These are phyloP conservation scores for Citrus glauca DNA, from an alignment of 345 rosid genomes.

Conservation along the genomic window DNA sequence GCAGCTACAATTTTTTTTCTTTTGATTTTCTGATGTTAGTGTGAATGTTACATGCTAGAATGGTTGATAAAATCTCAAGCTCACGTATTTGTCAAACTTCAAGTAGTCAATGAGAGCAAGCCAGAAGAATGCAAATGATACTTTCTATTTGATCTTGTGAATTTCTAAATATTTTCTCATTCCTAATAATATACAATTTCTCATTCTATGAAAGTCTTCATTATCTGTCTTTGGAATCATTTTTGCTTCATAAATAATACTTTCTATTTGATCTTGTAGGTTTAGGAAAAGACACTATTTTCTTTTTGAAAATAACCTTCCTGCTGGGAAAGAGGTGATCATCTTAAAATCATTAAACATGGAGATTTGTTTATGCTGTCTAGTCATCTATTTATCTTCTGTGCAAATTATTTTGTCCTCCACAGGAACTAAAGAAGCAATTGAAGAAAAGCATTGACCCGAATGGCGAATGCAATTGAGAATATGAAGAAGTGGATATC, in stretches of 20 bases:
- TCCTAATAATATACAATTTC: background rate
- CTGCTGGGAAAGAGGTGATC: conserved; percentile 57
- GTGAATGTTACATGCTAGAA: background rate
- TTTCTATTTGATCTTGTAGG: conserved; percentile 30
- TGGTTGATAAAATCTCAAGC: background rate
- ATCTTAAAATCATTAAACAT: background rate
- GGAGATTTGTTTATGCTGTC: background rate
- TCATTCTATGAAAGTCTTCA: background rate
- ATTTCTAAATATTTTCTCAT: background rate
- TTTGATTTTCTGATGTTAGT: background rate
- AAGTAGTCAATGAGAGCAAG: background rate
- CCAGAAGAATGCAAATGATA: background rate
- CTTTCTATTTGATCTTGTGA: background rate
- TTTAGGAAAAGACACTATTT: conserved; percentile 74
- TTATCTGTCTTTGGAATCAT: background rate
- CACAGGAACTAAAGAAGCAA: conserved; percentile 44
- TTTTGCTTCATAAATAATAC: background rate
- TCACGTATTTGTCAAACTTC: too few species aligned
- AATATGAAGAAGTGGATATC: conserved; percentile 34
- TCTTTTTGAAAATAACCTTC: conserved; percentile 63
- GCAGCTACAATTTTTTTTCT: background rate
- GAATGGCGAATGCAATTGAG: conserved; percentile 25
- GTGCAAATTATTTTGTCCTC: background rate
- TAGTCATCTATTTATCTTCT: background rate
- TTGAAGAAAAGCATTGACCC: conserved; percentile 40